Evolutionary conservation across 2,329 filamentous ascomycete genomes (phyloP), one percentile per base, ranked within the genome.

Genomic region (Huntiella savannae): DNA sequence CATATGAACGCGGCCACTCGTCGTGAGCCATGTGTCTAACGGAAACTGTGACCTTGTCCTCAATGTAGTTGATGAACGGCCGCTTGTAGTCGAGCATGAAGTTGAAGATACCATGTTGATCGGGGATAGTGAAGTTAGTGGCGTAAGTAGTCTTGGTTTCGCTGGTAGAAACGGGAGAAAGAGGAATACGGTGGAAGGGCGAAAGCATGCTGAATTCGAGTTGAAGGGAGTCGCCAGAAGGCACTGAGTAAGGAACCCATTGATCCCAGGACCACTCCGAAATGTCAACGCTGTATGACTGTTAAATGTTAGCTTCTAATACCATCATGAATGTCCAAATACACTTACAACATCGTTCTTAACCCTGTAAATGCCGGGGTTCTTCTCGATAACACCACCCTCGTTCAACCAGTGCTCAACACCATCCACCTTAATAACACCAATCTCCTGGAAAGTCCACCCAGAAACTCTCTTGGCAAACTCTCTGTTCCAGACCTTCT

Each of bases 161-260:
- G 1, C 77, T 79, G 19, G 68, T 68, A 32, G 63, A 62, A 7
- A 68, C 60, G 11, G 75, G 72, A 6, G 65, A 56, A 32, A 98
- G 77, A 50, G 77, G 69, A 33, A 96, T 71, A 37, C 91, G 87
- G 66, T 95, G 81, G 75, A 95, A 96, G 48, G 91, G 88, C 1
- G 88, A 95, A 40, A 98, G 80, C 91, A 96, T 98, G 66, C 79
- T 87, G 69, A 96, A 95, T 63, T 98, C 91, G 51, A 98, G 82
- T 63, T 98, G 91, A 33, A 98, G 59, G 22, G 68, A 70, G 59
- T 98, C 91, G 51, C 64, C 69, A 6, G 69, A 58, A 16, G 84
- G 77, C 15, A 82, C 67, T 36, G 67, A 67, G 64, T 86, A 95
- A 40, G 87, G 82, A 4, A 67, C 63, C 68, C 79, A 92, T 58